These are phyloP conservation scores for Vaccinium macrocarpon DNA, from an alignment of 148 eudicot species.

Conservation along the genomic window DNA sequence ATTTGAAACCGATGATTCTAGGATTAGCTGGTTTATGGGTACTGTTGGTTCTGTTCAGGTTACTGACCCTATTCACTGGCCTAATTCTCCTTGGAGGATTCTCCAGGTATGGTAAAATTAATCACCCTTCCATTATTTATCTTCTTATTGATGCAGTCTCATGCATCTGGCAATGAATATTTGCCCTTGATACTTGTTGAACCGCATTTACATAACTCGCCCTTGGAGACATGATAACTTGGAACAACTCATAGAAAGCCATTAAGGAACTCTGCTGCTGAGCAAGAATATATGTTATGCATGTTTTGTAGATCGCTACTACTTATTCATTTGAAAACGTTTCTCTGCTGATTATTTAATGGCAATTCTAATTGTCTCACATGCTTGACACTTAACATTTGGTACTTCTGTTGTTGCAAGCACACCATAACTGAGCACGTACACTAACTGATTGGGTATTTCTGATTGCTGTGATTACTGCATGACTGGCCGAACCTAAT, in stretches of 20 bases:
- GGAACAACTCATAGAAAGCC: no score
- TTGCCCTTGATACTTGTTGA: not conserved
- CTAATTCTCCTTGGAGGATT: slow-evolving; percentile 60
- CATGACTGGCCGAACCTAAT: not conserved
- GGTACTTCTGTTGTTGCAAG: not conserved
- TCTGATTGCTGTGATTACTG: not conserved
- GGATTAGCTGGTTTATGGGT: slow-evolving; percentile 65
- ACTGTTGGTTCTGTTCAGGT: slow-evolving; percentile 44
- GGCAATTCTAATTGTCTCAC: not conserved
- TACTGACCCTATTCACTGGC: slow-evolving; percentile 56
- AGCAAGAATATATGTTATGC: not conserved
- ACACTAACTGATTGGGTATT: not conserved
- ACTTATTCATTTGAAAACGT: no score
- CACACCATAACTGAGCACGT: not conserved
- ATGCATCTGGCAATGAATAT: not conserved
- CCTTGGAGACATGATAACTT: no score
- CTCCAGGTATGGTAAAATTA: slow-evolving; percentile 40
- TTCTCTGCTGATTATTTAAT: not conserved
- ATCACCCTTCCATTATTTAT: not conserved
- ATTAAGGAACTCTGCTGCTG: not conserved
- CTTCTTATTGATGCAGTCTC: no score
- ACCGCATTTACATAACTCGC: not conserved
- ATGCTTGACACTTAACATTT: not conserved
- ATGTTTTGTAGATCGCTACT: not conserved
- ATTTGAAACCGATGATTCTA: slow-evolving; percentile 55